Percentiles rank a stretch among this genome's conserved stretches.
Conservation (phyloP, 257 asterid species). For the Paulownia fortunei region DNA sequence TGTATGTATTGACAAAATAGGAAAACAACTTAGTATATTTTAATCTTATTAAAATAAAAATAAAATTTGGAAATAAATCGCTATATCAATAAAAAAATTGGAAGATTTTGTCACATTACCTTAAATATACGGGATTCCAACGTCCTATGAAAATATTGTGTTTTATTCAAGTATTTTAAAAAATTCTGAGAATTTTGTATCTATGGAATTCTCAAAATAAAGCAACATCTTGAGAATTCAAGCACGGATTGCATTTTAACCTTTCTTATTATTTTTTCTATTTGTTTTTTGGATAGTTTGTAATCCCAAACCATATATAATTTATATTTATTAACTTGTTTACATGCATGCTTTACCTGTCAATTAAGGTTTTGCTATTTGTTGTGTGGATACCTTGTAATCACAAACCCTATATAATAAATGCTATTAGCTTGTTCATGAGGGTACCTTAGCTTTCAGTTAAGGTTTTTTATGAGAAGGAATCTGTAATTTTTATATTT, state of each 20-base stretch:
- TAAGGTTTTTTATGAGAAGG: neutral
- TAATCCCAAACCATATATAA: neutral
- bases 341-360: neutral
- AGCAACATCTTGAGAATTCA: too few species aligned
- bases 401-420: neutral
- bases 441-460: neutral
- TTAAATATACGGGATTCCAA: too few species aligned
- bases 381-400: neutral
- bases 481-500: neutral
- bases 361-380: neutral
- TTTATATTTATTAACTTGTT: neutral
- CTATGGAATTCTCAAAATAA: too few species aligned
- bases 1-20: too few species aligned
- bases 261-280: neutral
- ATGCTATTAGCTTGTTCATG: neutral
- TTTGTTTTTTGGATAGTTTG: neutral
- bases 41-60: too few species aligned
- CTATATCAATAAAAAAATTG: too few species aligned
- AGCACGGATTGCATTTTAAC: neutral
- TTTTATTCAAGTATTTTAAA: too few species aligned
- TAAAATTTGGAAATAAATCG: too few species aligned
- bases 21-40: too few species aligned
- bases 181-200: too few species aligned
- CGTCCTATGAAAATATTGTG: too few species aligned
- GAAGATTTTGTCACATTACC: too few species aligned